A percentile compares a stretch with the other conserved stretches of the same genome.
These are phyloP conservation scores for Trichoderma koningii DNA, from an alignment of 2,329 filamentous ascomycete genomes.

Conservation along the genomic window DNA sequence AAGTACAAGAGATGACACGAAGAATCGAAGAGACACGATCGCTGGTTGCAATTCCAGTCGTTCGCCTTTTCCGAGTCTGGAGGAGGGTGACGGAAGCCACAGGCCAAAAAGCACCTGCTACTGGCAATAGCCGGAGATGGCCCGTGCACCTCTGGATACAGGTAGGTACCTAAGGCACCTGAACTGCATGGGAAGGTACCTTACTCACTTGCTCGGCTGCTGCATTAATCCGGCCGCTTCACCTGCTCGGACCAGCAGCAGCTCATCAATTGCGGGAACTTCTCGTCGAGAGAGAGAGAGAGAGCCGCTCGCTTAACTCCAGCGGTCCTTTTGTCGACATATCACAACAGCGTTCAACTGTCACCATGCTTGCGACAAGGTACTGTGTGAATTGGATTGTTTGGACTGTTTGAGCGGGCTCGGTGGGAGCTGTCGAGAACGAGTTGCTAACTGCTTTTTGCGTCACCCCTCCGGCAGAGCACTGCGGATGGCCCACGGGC, in stretches of 20 bases:
- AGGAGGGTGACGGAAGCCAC: slow-evolving; percentile 25
- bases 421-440: neutral
- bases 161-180: too few relatives aligned
- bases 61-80: slow-evolving; percentile 9
- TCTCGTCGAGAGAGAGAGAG: neutral
- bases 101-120: neutral
- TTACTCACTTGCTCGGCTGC: slow-evolving; percentile 12
- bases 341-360: slow-evolving; percentile 24
- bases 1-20: too few relatives aligned
- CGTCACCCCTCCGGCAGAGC: slow-evolving; percentile 35
- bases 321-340: neutral
- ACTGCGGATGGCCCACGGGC: slow-evolving; percentile 56
- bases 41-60: neutral
- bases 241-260: neutral
- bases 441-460: neutral
- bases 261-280: slow-evolving; percentile 12
- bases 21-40: slow-evolving; percentile 9
- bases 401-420: too few relatives aligned
- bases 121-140: slow-evolving; percentile 26
- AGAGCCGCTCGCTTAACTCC: neutral
- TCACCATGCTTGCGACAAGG: slow-evolving; percentile 47
- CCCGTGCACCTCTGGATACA: slow-evolving; percentile 27
- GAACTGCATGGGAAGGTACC: too few relatives aligned
- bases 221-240: slow-evolving; percentile 33
- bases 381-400: slow-evolving; percentile 28